Evolutionary conservation across 495 filamentous ascomycete genomes (phyloP).

Genomic region (Podospora tetraspora): DNA sequence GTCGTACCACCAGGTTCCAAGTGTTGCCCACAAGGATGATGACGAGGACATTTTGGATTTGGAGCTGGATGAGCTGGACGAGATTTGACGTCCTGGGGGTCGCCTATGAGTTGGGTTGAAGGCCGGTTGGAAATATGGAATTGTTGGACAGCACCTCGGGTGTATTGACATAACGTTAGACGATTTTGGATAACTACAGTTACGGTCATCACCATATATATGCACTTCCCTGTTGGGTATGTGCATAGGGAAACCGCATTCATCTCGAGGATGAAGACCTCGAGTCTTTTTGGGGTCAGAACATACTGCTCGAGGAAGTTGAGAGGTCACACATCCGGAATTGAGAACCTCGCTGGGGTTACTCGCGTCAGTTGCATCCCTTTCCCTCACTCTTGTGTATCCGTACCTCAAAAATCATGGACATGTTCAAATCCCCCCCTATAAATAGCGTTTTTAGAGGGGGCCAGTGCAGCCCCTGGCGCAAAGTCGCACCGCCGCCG

Average conservation of each 20-base stretch:
- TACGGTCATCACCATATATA: not conserved
- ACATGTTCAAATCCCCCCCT: not conserved
- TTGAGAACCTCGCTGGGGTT: not conserved
- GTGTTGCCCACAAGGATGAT: slow-evolving; percentile 8
- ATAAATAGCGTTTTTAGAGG: not conserved
- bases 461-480: not conserved
- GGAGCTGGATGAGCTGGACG: slow-evolving; percentile 3
- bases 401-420: not conserved
- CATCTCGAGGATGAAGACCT: not conserved
- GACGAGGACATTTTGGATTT: slow-evolving; percentile 25
- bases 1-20: slow-evolving; percentile 6
- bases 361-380: no score
- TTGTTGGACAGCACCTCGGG: not conserved
- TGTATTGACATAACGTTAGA: not conserved
- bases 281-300: not conserved
- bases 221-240: not conserved
- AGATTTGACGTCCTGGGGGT: not conserved
- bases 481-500: not conserved
- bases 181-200: not conserved
- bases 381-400: not conserved
- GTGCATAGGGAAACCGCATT: no score
- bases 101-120: no score
- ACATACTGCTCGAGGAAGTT: not conserved
- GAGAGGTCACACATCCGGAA: not conserved
- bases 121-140: not conserved